Percentiles rank a stretch among this genome's conserved stretches.
Evolutionary conservation across 768 basidiomycete genomes (phyloP).

Genomic region (Gymnopilus dilepis): DNA sequence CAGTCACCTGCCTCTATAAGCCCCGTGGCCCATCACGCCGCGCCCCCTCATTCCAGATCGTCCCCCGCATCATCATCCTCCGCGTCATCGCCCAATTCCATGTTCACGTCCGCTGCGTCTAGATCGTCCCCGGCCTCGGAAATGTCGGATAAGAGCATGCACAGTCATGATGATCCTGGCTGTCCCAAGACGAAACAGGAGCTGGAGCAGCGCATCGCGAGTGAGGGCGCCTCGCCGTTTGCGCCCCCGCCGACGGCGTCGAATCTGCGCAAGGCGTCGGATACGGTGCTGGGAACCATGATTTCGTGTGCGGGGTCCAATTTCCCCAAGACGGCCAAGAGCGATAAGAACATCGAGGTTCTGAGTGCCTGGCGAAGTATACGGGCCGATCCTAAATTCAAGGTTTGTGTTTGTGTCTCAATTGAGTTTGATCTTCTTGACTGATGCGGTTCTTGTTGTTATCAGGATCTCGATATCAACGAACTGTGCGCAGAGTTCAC

Average conservation of each 20-base stretch:
- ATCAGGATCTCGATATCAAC: slow-evolving; percentile 77
- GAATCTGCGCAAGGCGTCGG: slow-evolving; percentile 48
- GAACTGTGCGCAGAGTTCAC: slow-evolving; percentile 81
- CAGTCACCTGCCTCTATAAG: slow-evolving; percentile 50
- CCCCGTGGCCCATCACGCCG: slow-evolving; percentile 57
- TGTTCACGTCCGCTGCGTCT: slow-evolving; percentile 41
- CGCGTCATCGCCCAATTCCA: slow-evolving; percentile 28
- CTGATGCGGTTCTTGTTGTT: slow-evolving; percentile 4
- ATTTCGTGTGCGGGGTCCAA: slow-evolving; percentile 70
- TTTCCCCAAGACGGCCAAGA: slow-evolving; percentile 72
- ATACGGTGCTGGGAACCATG: slow-evolving; percentile 51
- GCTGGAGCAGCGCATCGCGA: slow-evolving; percentile 49
- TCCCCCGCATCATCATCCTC: slow-evolving; percentile 46
- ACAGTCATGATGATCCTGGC: slow-evolving; percentile 25
- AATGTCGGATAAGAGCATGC: slow-evolving; percentile 17
- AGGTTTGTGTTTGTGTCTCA: slow-evolving; percentile 46
- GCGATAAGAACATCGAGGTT: slow-evolving; percentile 77
- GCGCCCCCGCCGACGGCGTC: slow-evolving; percentile 31
- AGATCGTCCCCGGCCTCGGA: slow-evolving; percentile 34
- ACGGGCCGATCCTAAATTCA: slow-evolving; percentile 75
- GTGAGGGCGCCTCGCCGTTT: slow-evolving; percentile 68
- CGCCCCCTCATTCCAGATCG: slow-evolving; percentile 28
- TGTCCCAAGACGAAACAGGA: slow-evolving; percentile 66
- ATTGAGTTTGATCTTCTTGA: no score
- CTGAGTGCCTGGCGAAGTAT: slow-evolving; percentile 81